A percentile compares a stretch with the other conserved stretches of the same genome.
These are phyloP conservation scores for Fraxinus pennsylvanica DNA, from an alignment of 257 asterid species.

Conservation along the genomic window DNA sequence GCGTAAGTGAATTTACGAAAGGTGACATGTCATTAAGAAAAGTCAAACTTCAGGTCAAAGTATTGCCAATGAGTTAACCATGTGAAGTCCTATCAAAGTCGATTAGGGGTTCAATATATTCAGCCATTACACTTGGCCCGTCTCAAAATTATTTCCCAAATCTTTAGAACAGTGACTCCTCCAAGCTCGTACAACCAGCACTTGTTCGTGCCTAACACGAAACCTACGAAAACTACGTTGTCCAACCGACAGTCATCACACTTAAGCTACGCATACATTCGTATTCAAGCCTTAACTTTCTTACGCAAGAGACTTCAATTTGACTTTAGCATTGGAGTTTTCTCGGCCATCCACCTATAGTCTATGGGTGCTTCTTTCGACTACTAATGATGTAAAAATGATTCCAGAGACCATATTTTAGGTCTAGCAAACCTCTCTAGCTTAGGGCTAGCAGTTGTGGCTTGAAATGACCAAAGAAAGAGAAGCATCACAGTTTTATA, in stretches of 20 bases:
- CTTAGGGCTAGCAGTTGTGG: too few relatives aligned
- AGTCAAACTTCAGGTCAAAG: too few relatives aligned
- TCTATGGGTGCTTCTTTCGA: background rate
- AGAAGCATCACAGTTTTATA: too few relatives aligned
- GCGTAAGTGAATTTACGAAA: too few relatives aligned
- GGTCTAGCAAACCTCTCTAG: background rate
- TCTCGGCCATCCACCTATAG: background rate
- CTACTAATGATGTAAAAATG: background rate
- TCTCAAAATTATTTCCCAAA: too few relatives aligned
- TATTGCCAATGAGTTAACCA: too few relatives aligned
- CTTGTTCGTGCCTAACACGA: background rate
- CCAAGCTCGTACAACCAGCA: background rate
- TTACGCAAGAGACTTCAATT: background rate
- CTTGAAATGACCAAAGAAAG: too few relatives aligned
- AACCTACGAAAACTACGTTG: background rate
- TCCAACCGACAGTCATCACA: background rate
- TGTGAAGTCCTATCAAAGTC: too few relatives aligned
- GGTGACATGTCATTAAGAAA: too few relatives aligned
- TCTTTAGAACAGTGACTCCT: background rate
- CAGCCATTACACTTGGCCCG: too few relatives aligned
- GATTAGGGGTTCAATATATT: too few relatives aligned
- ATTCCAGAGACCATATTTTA: background rate
- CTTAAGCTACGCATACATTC: background rate
- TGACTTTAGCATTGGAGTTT: background rate
- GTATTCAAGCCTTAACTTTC: background rate